These are phyloP conservation scores for Debaryomyces prosopidis DNA, from an alignment of 805 yeast species.

Conservation along the genomic window DNA sequence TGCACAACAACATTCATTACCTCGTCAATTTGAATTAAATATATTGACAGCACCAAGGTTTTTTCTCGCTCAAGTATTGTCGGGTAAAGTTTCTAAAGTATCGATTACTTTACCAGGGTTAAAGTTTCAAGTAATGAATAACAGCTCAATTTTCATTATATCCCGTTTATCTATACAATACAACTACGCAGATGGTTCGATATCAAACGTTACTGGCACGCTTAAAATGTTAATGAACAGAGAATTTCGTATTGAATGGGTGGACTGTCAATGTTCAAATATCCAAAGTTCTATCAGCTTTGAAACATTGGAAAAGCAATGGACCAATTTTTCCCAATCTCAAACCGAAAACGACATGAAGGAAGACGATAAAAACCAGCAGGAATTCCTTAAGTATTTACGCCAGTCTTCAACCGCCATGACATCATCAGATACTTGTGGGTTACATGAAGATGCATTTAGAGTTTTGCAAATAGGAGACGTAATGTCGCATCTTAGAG, in stretches of 20 bases:
- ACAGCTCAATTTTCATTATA: conserved; percentile 37
- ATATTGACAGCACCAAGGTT: conserved; percentile 65
- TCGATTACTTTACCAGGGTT: conserved; percentile 34
- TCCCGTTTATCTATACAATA: conserved; percentile 28
- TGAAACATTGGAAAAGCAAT: conserved; percentile 25
- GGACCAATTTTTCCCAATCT: conserved; percentile 17
- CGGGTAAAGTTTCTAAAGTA: conserved; percentile 38
- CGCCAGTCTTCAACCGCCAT: conserved; percentile 41
- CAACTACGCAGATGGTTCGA: conserved; percentile 68
- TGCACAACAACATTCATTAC: background rate
- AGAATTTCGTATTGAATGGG: conserved; percentile 66
- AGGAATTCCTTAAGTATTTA: conserved; percentile 21
- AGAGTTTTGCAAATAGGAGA: conserved; percentile 74
- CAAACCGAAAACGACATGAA: conserved; percentile 1
- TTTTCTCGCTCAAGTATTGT: conserved; percentile 50
- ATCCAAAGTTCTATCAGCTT: conserved; percentile 28
- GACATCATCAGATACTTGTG: conserved; percentile 53
- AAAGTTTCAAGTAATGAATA: conserved; percentile 40
- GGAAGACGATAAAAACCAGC: conserved; percentile 10
- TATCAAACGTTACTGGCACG: conserved; percentile 60
- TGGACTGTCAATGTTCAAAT: conserved; percentile 51
- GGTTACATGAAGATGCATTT: conserved; percentile 66
- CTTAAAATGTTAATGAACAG: conserved; percentile 63
- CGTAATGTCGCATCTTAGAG: conserved; percentile 69
- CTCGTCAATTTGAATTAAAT: conserved; percentile 59